Evolutionary conservation across 371 early-diverging fungal genomes (phyloP).

Genomic region (Catenaria anguillulae): DNA sequence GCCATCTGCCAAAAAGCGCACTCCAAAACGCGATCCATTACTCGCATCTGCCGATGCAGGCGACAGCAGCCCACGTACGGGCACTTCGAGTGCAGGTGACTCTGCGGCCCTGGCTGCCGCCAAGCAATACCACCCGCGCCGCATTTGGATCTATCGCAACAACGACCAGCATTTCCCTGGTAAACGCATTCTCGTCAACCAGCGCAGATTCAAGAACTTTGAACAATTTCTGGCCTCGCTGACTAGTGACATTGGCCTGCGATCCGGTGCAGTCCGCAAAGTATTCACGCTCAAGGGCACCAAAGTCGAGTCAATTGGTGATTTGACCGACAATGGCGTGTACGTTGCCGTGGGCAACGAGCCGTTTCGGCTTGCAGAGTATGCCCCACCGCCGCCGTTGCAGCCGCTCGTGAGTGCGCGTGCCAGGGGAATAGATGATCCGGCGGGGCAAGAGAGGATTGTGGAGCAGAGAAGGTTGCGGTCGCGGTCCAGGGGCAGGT

Average conservation of each 20-base stretch:
- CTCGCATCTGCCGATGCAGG: too few species aligned
- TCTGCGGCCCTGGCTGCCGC: background rate
- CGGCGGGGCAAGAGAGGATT: too few species aligned
- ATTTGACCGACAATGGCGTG: background rate
- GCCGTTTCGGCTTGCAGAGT: background rate
- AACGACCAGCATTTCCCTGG: background rate
- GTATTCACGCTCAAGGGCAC: background rate
- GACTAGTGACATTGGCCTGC: background rate
- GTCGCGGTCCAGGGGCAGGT: too few species aligned
- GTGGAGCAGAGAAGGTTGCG: too few species aligned
- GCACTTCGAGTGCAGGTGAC: too few species aligned
- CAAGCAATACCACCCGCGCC: background rate
- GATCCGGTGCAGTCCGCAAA: slow-evolving; percentile 6
- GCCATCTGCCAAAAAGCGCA: too few species aligned
- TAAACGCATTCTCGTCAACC: background rate
- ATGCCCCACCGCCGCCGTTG: background rate
- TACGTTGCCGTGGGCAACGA: slow-evolving; percentile 2
- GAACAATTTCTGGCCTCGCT: slow-evolving; percentile 4
- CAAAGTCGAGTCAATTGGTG: background rate
- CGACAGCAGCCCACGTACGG: too few species aligned
- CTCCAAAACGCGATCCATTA: too few species aligned
- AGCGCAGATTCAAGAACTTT: background rate
- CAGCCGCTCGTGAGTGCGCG: too few species aligned
- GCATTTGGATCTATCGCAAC: background rate
- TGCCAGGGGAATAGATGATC: too few species aligned